Evolutionary conservation across 148 eudicot genomes (phyloP), one percentile per base, ranked within the genome.

Genomic region (Chenopodium berlandieri): DNA sequence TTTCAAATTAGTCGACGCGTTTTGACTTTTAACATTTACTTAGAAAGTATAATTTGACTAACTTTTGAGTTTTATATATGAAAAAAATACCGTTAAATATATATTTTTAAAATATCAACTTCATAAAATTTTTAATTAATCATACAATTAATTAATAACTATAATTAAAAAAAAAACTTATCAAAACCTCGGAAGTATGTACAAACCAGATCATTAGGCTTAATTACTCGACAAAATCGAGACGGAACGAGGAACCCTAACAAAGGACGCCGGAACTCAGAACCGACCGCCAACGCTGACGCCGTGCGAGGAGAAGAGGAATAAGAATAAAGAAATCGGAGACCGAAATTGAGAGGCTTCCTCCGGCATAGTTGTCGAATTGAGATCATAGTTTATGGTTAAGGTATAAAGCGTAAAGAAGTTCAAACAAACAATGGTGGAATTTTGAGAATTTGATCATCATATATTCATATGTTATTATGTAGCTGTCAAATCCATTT

Each of bases 121-220:
- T 27, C 0, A 27, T 27, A 27, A 27, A 27, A 27, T 27, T 27
- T 27, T 27, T 27, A 27, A 27, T 27, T 27, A 27, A 27, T 27
- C 27, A 27, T 34, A 34, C 4, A 34, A 34, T 34, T 34, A 34
- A 34, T 2, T 2, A 34, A 3, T 34, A 34, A 5, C 40, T 34
- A 34, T 0, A 34, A 34, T 4, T 34, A 34, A 34, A 34, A 27
- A 27, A 27, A 27, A 27, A 27, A 27, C 0, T 27, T 27, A 27
- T 27, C 27, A 27, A 27, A 27, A 27, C 27, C 0, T 27, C 27
- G 40, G 40, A 40, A 40, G 44, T 40, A 40, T 6, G 1, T 20
- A 79, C 91, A 87, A 75, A 89, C 93, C 52, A 72, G 81, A 72
- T 78, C 65, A 77, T 50, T 46, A 25, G 52, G 48, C 7, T 75